Base-by-base conservation (phyloP, 2,329 filamentous ascomycete genomes). In the Calonectria montana region DNA sequence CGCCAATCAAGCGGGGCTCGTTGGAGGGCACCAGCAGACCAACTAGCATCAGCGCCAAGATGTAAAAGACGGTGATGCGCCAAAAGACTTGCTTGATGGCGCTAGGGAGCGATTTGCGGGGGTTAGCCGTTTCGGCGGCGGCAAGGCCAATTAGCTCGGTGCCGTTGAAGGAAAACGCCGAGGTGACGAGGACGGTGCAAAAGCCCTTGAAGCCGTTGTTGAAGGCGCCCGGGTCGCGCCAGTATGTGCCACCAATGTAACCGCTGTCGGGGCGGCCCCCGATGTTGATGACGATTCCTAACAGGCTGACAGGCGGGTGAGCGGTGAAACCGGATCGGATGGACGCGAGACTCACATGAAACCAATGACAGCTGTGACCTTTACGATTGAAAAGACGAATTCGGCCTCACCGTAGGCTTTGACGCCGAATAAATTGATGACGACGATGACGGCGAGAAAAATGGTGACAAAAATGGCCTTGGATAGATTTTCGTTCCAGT, bases 1-100 rank as follows among this genome's bases (percentile, higher is more conserved):
- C 86, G 3, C 84, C 83, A 23, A 95, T 86, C 0, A 98, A 91
- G 5, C 89, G 86, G 0, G 80, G 66, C 71, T 97, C 90, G 76
- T 90, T 85, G 81, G 93, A 96, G 0, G 93, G 93, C 0, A 98
- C 94, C 1, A 98, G 86, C 0, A 98, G 87, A 21, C 96, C 95
- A 69, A 98, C 91, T 2, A 98, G 86, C 21, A 91, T 90, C 6
- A 98, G 89, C 0, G 94, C 93, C n/a, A 97, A 91, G 61, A 98
- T 88, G 85, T 98, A 98, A 85, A 98, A 98, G 69, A 97, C 88
- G 9, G 91, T 91, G 80, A 98, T 97, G 78, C 96, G 93, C 95
- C 96, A 98, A 83, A 98, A 98, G 21, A 98, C 95, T 81, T 97
- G 95, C 84, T 97, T 97, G 79, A 97, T 92, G 6, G 96, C 96